phyloP scores from a whole-genome alignment of 192 early-diverging fungal genomes.

The Umbelopsis ramanniana region DNA sequence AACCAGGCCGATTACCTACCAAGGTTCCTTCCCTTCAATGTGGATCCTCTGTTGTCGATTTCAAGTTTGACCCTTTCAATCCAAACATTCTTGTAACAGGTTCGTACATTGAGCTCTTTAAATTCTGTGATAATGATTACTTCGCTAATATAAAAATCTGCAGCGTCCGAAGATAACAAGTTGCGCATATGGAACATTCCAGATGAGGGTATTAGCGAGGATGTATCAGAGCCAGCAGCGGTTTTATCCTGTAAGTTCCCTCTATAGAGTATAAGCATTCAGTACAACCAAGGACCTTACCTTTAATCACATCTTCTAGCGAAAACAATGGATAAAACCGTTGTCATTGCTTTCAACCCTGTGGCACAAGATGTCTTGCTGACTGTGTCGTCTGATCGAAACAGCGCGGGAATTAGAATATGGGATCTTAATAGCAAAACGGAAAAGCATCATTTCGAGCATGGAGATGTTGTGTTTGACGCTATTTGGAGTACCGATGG shows the following conservation, averaged over 20 bases:
- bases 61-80: constrained; percentile 79
- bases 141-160: neutral
- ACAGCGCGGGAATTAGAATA: constrained; percentile 50
- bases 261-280: neutral
- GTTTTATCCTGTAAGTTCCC: constrained; percentile 26
- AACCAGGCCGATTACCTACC: constrained; percentile 70
- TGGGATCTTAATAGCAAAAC: constrained; percentile 59
- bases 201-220: constrained; percentile 57
- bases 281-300: neutral
- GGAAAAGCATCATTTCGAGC: constrained; percentile 22
- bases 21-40: constrained; percentile 62
- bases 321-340: constrained; percentile 56
- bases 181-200: constrained; percentile 60
- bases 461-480: constrained; percentile 45
- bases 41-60: constrained; percentile 66
- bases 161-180: constrained; percentile 67
- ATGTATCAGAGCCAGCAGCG: constrained; percentile 44
- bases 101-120: neutral
- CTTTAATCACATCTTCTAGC: neutral
- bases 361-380: constrained; percentile 57
- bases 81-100: constrained; percentile 54
- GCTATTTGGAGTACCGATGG: constrained; percentile 69
- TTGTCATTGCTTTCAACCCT: constrained; percentile 63
- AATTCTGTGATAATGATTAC: neutral
- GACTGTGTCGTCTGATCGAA: constrained; percentile 63